A percentile compares a stretch with the other conserved stretches of the same genome.
phyloP scores from a whole-genome alignment of 78 protist species.

The Guillardia theta region DNA sequence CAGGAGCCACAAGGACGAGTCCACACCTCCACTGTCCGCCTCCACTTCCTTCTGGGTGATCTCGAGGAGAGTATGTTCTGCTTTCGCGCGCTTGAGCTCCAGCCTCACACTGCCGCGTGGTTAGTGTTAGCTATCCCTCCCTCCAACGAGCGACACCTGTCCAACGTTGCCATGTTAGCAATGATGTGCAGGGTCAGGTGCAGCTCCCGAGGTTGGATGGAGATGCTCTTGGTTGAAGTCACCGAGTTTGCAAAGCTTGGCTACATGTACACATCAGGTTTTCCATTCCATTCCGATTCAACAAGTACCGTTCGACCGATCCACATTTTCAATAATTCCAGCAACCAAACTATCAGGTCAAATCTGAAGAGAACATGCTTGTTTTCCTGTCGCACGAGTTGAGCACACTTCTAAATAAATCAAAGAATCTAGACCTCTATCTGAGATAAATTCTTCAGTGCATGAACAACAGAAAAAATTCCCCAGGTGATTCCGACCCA shows the following conservation, averaged over 20 bases:
- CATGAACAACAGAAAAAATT: background rate
- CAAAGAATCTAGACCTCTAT: background rate
- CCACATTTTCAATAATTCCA: background rate
- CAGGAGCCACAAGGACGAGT: too few relatives aligned
- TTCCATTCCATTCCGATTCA: background rate
- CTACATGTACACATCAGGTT: background rate
- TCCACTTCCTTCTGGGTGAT: too few relatives aligned
- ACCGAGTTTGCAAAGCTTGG: too few relatives aligned
- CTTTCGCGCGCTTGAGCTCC: too few relatives aligned
- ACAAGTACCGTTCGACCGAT: background rate
- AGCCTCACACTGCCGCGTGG: too few relatives aligned
- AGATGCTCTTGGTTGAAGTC: background rate
- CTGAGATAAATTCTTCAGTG: background rate
- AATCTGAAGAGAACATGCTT: background rate
- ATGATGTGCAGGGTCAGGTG: background rate
- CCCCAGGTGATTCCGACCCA: conserved; percentile 33
- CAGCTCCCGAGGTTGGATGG: background rate
- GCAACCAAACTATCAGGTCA: background rate
- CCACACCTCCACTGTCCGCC: too few relatives aligned
- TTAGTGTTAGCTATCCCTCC: too few relatives aligned
- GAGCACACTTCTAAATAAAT: background rate
- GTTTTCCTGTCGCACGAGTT: background rate
- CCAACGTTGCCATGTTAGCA: background rate
- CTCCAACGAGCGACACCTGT: too few relatives aligned
- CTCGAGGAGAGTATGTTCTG: too few relatives aligned